Conservation (phyloP, 1,284 basidiomycete species). For the Vanrija humicola region DNA sequence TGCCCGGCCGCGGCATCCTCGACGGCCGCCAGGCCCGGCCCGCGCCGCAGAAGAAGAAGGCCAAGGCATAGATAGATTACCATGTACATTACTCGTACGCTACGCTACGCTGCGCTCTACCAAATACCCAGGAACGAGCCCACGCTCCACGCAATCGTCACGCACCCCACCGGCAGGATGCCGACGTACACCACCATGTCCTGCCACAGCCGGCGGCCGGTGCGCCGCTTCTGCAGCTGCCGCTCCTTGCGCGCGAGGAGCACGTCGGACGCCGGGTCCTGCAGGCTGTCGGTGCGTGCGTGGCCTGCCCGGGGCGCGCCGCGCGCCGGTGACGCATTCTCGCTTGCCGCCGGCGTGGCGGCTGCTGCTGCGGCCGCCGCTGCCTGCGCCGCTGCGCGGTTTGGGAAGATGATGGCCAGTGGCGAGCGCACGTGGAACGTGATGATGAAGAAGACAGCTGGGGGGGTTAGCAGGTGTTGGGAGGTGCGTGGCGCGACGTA, state of each 20-base stretch:
- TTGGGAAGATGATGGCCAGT: slow-evolving; percentile 47
- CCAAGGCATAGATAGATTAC: no score
- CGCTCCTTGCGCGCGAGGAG: slow-evolving; percentile 49
- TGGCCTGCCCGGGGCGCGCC: slow-evolving; percentile 12
- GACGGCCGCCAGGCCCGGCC: slow-evolving; percentile 19
- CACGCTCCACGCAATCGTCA: slow-evolving; percentile 41
- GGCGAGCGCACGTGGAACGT: slow-evolving; percentile 51
- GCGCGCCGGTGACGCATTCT: neutral
- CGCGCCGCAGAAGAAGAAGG: no score
- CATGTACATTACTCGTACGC: no score
- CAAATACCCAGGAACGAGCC: slow-evolving; percentile 43
- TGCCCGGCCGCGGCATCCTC: slow-evolving; percentile 26
- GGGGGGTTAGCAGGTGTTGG: neutral
- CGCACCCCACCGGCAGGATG: slow-evolving; percentile 43
- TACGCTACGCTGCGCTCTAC: slow-evolving; percentile 10
- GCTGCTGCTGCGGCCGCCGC: neutral
- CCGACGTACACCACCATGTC: slow-evolving; percentile 50
- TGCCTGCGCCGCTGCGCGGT: slow-evolving; percentile 3
- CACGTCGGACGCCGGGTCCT: slow-evolving; percentile 40
- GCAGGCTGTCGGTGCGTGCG: slow-evolving; percentile 27
- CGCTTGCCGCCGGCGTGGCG: slow-evolving; percentile 3
- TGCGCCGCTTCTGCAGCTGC: slow-evolving; percentile 48
- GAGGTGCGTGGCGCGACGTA: slow-evolving; percentile 15
- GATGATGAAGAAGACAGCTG: slow-evolving; percentile 51
- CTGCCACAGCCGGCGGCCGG: slow-evolving; percentile 49